Percentiles rank a stretch among this genome's conserved stretches.
Evolutionary conservation across 148 eudicot genomes (phyloP).

Genomic region (Selenicereus undatus): DNA sequence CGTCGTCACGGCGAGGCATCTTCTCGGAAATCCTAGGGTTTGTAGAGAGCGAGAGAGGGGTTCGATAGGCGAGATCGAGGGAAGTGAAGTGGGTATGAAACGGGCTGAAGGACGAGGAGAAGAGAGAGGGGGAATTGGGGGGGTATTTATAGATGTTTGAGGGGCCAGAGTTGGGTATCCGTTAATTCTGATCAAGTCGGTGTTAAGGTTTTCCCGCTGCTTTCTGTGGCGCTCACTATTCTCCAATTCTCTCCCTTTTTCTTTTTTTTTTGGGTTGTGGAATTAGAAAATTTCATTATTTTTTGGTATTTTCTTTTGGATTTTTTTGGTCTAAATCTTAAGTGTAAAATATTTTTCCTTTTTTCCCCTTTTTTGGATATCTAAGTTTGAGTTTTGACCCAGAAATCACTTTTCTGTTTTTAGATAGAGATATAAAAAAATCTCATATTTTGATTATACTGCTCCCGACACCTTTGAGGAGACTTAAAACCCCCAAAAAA

Average conservation of each 20-base stretch:
- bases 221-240: not conserved
- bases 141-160: constrained; percentile 11
- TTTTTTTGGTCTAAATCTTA: no score
- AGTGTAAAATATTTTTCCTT: no score
- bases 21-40: not conserved
- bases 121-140: not conserved
- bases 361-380: no score
- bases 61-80: no score
- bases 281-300: no score
- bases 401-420: no score
- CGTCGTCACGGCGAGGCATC: not conserved
- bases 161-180: not conserved
- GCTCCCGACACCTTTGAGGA: no score
- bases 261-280: not conserved
- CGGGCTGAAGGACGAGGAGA: not conserved
- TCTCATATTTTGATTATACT: no score
- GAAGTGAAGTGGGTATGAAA: not conserved
- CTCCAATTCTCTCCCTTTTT: not conserved
- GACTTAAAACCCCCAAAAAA: no score
- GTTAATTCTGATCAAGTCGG: constrained; percentile 4
- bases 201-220: not conserved
- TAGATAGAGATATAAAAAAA: no score
- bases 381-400: no score
- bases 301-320: no score
- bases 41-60: not conserved